Conservation (phyloP, 805 yeast genomes). For the Wickerhamiella galacta region DNA sequence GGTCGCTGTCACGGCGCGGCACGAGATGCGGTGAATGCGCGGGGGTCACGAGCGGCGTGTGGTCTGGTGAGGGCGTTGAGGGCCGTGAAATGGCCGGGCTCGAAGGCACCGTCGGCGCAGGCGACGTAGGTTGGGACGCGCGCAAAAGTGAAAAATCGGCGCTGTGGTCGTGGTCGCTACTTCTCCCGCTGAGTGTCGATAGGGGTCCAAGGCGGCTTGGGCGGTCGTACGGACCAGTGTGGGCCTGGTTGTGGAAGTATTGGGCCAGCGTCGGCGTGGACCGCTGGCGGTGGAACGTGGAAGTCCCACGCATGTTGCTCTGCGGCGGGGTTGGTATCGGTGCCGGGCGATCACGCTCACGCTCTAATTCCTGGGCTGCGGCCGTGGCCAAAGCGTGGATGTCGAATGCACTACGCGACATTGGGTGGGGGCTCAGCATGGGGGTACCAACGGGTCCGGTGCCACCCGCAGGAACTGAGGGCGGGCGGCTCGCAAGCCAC, state of each 20-base stretch:
- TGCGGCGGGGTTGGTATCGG: no score
- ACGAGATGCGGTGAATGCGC: conserved; percentile 29
- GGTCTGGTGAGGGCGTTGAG: conserved; percentile 25
- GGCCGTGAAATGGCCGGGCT: conserved; percentile 26
- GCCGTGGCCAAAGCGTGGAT: conserved; percentile 29
- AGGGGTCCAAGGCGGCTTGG: conserved; percentile 2
- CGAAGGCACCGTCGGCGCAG: conserved; percentile 28
- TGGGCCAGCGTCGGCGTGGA: conserved; percentile 6
- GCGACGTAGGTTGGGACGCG: conserved; percentile 16
- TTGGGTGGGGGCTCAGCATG: background rate
- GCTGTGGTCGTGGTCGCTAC: background rate
- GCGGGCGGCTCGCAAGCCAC: background rate
- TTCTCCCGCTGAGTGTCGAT: background rate
- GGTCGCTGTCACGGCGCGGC: conserved; percentile 22
- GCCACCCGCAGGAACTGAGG: conserved; percentile 15
- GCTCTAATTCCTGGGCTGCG: conserved; percentile 30
- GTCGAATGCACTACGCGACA: conserved; percentile 18
- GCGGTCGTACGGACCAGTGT: conserved; percentile 6
- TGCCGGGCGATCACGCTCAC: conserved; percentile 14
- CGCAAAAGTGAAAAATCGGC: background rate
- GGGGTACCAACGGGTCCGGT: conserved; percentile 8
- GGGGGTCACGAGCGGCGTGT: conserved; percentile 30
- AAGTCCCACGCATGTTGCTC: no score
- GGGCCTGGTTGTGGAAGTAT: conserved; percentile 4
- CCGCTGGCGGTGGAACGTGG: conserved; percentile 3